Evolutionary conservation across 139 green algal genomes (phyloP).

Genomic region (Edaphochlamys debaryana): DNA sequence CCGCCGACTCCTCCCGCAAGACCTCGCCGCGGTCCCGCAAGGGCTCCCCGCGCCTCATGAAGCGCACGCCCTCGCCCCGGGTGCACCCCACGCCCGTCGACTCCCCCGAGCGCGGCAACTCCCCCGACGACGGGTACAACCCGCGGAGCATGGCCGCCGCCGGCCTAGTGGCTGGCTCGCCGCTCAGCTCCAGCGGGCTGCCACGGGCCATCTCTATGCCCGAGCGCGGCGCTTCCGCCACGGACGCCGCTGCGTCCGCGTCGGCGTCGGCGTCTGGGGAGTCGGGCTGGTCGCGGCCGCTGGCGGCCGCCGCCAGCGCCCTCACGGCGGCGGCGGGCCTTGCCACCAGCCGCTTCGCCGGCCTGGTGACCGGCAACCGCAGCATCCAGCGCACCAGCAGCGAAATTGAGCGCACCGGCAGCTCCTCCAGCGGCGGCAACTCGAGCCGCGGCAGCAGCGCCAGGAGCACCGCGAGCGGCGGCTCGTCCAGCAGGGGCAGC

Average conservation of each 20-base stretch:
- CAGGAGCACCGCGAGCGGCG: too few relatives aligned
- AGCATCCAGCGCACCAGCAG: too few relatives aligned
- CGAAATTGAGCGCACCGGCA: too few relatives aligned
- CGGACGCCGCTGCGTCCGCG: too few relatives aligned
- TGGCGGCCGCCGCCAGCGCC: neutral
- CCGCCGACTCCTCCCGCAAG: neutral
- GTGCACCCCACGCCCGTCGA: slow-evolving; percentile 4
- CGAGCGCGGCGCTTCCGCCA: too few relatives aligned
- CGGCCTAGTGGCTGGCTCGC: too few relatives aligned
- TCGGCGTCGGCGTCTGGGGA: neutral
- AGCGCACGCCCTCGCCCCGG: slow-evolving; percentile 7
- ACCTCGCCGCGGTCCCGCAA: neutral
- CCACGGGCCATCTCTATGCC: too few relatives aligned
- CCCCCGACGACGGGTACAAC: slow-evolving; percentile 23
- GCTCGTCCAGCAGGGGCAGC: too few relatives aligned
- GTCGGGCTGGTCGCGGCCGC: neutral
- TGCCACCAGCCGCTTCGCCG: neutral
- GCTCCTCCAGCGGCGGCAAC: too few relatives aligned
- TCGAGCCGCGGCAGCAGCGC: neutral
- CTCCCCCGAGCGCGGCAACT: slow-evolving; percentile 24
- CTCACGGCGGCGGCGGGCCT: neutral
- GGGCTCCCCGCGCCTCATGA: neutral
- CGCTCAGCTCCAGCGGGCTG: neutral
- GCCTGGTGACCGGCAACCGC: too few relatives aligned
- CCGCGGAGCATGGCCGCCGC: neutral